These are phyloP conservation scores for Candida pseudoviswanathii DNA, from an alignment of 1,139 yeast genomes.

Conservation along the genomic window DNA sequence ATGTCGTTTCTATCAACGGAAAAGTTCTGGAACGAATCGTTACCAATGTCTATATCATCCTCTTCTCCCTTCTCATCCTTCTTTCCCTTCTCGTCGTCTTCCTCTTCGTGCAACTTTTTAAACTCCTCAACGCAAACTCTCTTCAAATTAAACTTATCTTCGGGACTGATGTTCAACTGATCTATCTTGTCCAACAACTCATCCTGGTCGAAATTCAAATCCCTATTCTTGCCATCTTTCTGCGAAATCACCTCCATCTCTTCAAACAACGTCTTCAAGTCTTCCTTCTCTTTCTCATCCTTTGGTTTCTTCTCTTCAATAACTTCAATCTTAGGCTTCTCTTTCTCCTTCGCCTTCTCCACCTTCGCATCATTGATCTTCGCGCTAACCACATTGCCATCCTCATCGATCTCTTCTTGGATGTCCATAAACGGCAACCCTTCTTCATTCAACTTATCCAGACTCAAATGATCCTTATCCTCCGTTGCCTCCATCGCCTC, in stretches of 20 bases:
- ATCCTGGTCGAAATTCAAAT: constrained; percentile 19
- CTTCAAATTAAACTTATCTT: constrained; percentile 53
- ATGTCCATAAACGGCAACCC: constrained; percentile 75
- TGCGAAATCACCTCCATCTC: constrained; percentile 48
- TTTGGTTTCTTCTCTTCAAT: constrained; percentile 1
- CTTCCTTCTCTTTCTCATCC: constrained; percentile 23
- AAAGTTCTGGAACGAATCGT: not conserved
- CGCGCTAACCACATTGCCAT: constrained; percentile 60
- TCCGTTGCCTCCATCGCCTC: constrained; percentile 9
- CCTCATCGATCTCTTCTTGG: constrained; percentile 81
- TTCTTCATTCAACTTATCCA: constrained; percentile 29
- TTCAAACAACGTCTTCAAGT: constrained; percentile 44
- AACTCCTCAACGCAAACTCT: constrained; percentile 24
- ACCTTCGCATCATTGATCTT: constrained; percentile 26
- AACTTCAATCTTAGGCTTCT: constrained; percentile 2
- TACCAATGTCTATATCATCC: constrained; percentile 12
- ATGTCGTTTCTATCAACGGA: constrained; percentile 30
- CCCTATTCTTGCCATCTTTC: constrained; percentile 8
- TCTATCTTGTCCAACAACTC: constrained; percentile 32
- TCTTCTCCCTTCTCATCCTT: constrained; percentile 19
- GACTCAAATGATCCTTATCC: constrained; percentile 16
- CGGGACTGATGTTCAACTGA: constrained; percentile 43
- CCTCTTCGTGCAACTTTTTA: constrained; percentile 11
- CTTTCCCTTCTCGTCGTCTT: constrained; percentile 10
- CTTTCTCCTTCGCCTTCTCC: not conserved